A percentile compares a stretch with the other conserved stretches of the same genome.
phyloP scores from a whole-genome alignment of 768 basidiomycete species.

The Calocybe indica region DNA sequence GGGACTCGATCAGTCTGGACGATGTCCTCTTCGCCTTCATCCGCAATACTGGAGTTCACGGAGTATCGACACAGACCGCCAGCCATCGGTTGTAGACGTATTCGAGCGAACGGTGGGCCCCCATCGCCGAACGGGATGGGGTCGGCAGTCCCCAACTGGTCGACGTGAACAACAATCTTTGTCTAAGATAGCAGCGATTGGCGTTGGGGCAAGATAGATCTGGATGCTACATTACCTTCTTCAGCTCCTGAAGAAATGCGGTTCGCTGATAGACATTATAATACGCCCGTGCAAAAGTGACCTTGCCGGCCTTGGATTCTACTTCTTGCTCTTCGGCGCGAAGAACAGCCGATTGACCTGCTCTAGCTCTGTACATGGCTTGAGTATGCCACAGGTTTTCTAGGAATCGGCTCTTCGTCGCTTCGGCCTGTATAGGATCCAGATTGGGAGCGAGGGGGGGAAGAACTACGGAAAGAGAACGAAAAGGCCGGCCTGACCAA shows the following conservation, averaged over 20 bases:
- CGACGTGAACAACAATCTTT: conserved; percentile 85
- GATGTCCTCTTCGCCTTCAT: conserved; percentile 77
- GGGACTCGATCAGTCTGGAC: conserved; percentile 73
- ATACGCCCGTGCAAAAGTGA: conserved; percentile 72
- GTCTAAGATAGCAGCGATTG: conserved; percentile 41
- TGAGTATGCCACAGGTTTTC: conserved; percentile 89
- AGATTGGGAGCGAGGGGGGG: conserved; percentile 64
- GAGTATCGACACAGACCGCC: conserved; percentile 78
- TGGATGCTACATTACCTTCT: conserved; percentile 52
- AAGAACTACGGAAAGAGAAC: conserved; percentile 70
- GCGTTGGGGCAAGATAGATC: conserved; percentile 1
- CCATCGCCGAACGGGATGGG: conserved; percentile 70
- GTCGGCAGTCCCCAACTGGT: conserved; percentile 68
- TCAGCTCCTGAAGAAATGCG: conserved; percentile 69
- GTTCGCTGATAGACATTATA: conserved; percentile 86
- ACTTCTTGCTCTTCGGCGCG: conserved; percentile 72
- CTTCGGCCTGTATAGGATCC: conserved; percentile 57
- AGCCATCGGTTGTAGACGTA: conserved; percentile 77
- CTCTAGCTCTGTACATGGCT: conserved; percentile 68
- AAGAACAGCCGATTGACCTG: conserved; percentile 69
- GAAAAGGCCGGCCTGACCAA: conserved; percentile 85
- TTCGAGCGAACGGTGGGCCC: conserved; percentile 69
- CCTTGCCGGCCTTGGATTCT: conserved; percentile 54
- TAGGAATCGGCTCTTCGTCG: conserved; percentile 77
- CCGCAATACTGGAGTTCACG: conserved; percentile 65